These are phyloP conservation scores for Vaccinium vitisidaea DNA, from an alignment of 148 eudicot species.

Conservation along the genomic window DNA sequence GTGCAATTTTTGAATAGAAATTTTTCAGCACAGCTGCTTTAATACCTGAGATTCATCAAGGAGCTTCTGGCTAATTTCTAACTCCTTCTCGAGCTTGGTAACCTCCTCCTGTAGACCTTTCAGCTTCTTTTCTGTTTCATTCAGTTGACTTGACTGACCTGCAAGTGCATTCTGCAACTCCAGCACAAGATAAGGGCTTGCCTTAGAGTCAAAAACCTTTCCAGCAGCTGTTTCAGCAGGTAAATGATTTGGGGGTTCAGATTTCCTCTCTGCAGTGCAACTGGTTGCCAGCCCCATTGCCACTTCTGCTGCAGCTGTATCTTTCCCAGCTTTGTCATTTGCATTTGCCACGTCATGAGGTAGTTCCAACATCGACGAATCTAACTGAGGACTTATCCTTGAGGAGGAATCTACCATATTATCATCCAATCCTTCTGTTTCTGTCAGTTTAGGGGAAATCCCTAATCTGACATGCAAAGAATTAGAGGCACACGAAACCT, in stretches of 20 bases:
- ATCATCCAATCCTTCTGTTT: conserved; percentile 67
- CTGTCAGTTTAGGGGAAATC: conserved; percentile 26
- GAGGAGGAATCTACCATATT: conserved; percentile 81
- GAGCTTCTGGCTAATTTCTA: conserved; percentile 74
- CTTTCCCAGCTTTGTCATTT: conserved; percentile 42
- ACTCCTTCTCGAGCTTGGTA: conserved; percentile 60
- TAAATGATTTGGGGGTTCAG: conserved; percentile 30
- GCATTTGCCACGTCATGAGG: conserved; percentile 51
- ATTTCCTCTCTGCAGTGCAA: conserved; percentile 42
- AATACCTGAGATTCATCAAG: conserved; percentile 95
- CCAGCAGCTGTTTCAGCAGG: conserved; percentile 35
- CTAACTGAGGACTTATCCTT: conserved; percentile 52
- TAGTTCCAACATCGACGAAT: conserved; percentile 74
- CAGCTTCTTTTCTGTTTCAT: conserved; percentile 55
- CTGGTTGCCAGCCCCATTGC: conserved; percentile 36
- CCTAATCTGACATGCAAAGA: conserved; percentile 39
- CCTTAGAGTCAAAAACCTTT: conserved; percentile 36
- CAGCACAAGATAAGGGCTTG: conserved; percentile 41
- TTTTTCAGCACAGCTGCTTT: not conserved
- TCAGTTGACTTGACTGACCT: conserved; percentile 59
- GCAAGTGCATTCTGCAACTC: conserved; percentile 58
- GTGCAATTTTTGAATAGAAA: not conserved
- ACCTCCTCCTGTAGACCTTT: conserved; percentile 55
- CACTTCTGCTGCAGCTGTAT: conserved; percentile 25
- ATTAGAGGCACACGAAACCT: conserved; percentile 55